These are phyloP conservation scores for Russula sp. DNA, from an alignment of 768 basidiomycete species.

Conservation along the genomic window DNA sequence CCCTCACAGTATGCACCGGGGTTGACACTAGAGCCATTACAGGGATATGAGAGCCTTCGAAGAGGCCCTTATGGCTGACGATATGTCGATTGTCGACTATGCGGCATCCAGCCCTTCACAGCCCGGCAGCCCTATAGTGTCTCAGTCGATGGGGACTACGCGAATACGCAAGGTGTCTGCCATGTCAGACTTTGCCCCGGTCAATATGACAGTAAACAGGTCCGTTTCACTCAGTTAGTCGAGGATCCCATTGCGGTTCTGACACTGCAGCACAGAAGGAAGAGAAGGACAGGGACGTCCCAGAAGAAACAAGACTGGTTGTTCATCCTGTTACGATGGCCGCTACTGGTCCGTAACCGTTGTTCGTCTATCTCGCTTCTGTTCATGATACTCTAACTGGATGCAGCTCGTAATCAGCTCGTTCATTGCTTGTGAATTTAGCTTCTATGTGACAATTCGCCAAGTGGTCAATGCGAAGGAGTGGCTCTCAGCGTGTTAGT, in stretches of 20 bases:
- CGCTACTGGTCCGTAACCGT: conserved; percentile 56
- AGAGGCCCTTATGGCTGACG: conserved; percentile 62
- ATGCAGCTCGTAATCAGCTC: conserved; percentile 73
- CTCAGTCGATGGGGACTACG: conserved; percentile 27
- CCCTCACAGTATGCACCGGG: neutral
- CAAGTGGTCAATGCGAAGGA: conserved; percentile 95
- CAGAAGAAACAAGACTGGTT: conserved; percentile 61
- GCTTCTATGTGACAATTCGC: conserved; percentile 78
- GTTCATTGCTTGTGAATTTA: conserved; percentile 80
- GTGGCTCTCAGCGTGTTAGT: conserved; percentile 81
- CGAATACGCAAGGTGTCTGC: conserved; percentile 79
- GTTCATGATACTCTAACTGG: neutral
- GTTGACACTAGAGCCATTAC: neutral
- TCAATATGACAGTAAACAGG: conserved; percentile 80
- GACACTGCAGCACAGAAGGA: conserved; percentile 29
- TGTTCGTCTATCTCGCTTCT: neutral
- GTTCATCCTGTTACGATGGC: conserved; percentile 80
- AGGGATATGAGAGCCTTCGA: conserved; percentile 75
- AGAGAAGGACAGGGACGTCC: conserved; percentile 30
- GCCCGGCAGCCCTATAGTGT: conserved; percentile 25
- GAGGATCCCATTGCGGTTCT: neutral
- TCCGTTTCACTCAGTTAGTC: conserved; percentile 29
- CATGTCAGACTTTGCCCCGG: conserved; percentile 83
- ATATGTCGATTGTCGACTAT: conserved; percentile 35
- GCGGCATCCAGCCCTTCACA: conserved; percentile 32